These are phyloP conservation scores for Saksenaea oblongispora DNA, from an alignment of 371 early-diverging fungal genomes.

Conservation along the genomic window DNA sequence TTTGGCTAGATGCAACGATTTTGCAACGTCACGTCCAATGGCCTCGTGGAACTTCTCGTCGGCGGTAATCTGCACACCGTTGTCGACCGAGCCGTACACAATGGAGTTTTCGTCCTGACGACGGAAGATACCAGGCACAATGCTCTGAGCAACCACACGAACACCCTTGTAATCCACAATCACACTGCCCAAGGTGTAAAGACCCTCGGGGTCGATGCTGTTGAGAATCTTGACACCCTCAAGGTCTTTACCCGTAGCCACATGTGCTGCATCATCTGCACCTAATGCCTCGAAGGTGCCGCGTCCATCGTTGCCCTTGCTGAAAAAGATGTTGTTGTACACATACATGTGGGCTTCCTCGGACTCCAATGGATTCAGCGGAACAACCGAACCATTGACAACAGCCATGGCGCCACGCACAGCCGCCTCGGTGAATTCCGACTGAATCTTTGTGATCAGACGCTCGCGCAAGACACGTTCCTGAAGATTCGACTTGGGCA, in stretches of 20 bases:
- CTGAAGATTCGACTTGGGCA: slow-evolving; percentile 74
- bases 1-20: slow-evolving; percentile 78
- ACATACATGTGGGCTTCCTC: slow-evolving; percentile 86
- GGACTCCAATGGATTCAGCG: slow-evolving; percentile 82
- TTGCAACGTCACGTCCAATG: slow-evolving; percentile 67
- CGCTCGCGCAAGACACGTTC: slow-evolving; percentile 90
- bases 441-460: slow-evolving; percentile 77
- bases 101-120: slow-evolving; percentile 82
- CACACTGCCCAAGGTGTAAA: slow-evolving; percentile 87
- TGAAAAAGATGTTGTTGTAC: slow-evolving; percentile 95
- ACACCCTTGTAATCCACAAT: slow-evolving; percentile 91
- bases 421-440: slow-evolving; percentile 93
- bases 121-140: slow-evolving; percentile 87
- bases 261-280: slow-evolving; percentile 91
- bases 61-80: slow-evolving; percentile 68
- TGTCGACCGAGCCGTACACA: slow-evolving; percentile 89
- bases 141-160: slow-evolving; percentile 90
- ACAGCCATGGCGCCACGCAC: slow-evolving; percentile 84
- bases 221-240: slow-evolving; percentile 84
- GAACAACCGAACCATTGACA: slow-evolving; percentile 75
- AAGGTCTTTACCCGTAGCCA: slow-evolving; percentile 92
- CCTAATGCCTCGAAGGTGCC: slow-evolving; percentile 83
- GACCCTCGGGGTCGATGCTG: slow-evolving; percentile 72
- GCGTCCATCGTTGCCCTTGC: slow-evolving; percentile 87
- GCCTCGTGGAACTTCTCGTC: slow-evolving; percentile 79